Evolutionary conservation across 2,329 filamentous ascomycete species (phyloP), one percentile per base, ranked within the genome.

Genomic region (Lojkania enalia): DNA sequence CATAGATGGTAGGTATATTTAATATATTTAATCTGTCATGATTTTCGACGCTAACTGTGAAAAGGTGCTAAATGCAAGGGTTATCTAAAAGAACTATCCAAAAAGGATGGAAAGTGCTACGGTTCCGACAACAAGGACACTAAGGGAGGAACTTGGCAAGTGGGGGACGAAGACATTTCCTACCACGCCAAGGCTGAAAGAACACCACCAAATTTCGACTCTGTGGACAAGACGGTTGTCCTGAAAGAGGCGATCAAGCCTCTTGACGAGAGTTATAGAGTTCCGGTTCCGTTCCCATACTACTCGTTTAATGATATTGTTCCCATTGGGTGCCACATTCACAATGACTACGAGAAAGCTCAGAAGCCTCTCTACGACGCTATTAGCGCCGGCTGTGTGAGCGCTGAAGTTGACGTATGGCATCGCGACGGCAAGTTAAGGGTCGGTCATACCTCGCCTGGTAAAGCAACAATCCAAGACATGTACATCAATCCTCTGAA

Each of bases 331-430:
- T 85, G 82, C 50, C 84, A 87, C 62, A 85, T 81, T 1, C 84
- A 88, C 61, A 87, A 88, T 55, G 85, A 88, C 63, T 88, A 88
- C 65, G 31, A 27, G 13, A 47, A 51, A 33, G n/a, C n/a, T n/a
- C 36, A 46, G 14, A 72, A 79, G 0, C 84, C 85, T 0, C 72
- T 89, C 3, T 84, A 80, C 55, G 81, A 81, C 9, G 86, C 85
- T 16, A 64, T 85, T 1, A 64, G 71, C 5, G 76, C 77, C 4
- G 81, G 83, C 5, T 86, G 82, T 54, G 79, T 80, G 4, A 79
- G 83, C 7, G 74, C 87, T 3, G 86, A 89, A 67, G 84, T 83
- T 2, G 86, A 89, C 58, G 79, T 89, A 16, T 89, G 83, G 82
- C 71, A 81, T 1, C 77, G 77, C 36, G 73, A 78, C 42, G 64